Conservation (phyloP, 257 asterid genomes). For the Asclepias syriaca region DNA sequence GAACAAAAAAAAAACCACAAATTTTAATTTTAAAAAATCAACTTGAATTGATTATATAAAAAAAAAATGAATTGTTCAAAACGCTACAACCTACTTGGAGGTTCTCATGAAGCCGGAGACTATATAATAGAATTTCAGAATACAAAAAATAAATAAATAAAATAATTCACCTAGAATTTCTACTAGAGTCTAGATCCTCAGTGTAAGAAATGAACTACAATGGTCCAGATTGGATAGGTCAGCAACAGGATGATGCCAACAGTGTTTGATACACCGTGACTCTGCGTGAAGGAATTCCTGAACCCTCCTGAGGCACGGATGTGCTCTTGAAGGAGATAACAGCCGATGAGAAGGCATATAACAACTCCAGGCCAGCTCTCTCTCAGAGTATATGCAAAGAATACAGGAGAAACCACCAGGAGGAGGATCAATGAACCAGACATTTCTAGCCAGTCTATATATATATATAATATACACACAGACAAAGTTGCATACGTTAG, state of each 20-base stretch:
- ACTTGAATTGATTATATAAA: too few species aligned
- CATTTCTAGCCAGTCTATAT: constrained; percentile 80
- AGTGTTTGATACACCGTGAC: constrained; percentile 85
- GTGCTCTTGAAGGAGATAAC: constrained; percentile 85
- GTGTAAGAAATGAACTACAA: constrained; percentile 36
- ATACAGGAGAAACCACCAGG: constrained; percentile 75
- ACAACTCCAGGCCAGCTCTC: constrained; percentile 60
- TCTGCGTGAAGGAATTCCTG: constrained; percentile 74
- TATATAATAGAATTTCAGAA: too few species aligned
- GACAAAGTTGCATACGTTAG: background rate
- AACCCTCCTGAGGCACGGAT: constrained; percentile 87
- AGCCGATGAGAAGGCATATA: constrained; percentile 61
- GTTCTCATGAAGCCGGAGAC: background rate
- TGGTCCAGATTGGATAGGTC: constrained; percentile 71
- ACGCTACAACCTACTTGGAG: background rate
- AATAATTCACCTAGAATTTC: too few species aligned
- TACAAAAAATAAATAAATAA: too few species aligned
- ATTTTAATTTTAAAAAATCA: too few species aligned
- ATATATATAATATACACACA: background rate
- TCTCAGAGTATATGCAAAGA: constrained; percentile 53
- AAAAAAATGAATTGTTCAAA: too few species aligned
- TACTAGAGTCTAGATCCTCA: background rate
- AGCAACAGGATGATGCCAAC: constrained; percentile 67
- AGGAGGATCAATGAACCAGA: constrained; percentile 84
- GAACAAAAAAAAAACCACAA: too few species aligned